Evolutionary conservation across 305 asterid genomes (phyloP).

Genomic region (Rubia tinctorum): DNA sequence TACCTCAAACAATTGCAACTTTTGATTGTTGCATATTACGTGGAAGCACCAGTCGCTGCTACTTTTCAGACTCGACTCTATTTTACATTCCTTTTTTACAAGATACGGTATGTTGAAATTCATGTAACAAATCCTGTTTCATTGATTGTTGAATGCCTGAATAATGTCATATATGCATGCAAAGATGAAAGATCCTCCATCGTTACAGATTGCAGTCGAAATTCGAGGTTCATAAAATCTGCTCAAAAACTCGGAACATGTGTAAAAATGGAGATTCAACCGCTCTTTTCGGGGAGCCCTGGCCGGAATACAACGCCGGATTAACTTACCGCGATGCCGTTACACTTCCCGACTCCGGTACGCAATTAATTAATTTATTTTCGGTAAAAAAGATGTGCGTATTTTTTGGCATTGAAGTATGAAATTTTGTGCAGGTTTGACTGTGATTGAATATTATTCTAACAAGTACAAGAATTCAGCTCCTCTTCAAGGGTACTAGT

Average conservation of each 20-base stretch:
- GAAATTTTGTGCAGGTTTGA: conserved; percentile 39
- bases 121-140: not conserved
- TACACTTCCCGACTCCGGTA: conserved; percentile 58
- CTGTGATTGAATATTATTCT: conserved; percentile 68
- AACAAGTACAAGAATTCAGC: conserved; percentile 73
- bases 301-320: conserved; percentile 89
- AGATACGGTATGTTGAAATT: not conserved
- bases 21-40: not conserved
- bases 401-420: not conserved
- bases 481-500: conserved; percentile 63
- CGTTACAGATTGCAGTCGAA: not conserved
- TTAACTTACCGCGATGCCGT: conserved; percentile 58
- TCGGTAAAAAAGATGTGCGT: not conserved
- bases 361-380: not conserved
- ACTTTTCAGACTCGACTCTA: not conserved
- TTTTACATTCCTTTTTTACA: not conserved
- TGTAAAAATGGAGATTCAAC: conserved; percentile 8
- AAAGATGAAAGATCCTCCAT: not conserved
- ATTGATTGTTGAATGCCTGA: not conserved
- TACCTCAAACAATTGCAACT: not conserved
- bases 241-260: conserved; percentile 15
- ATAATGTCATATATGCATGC: not conserved
- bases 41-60: not conserved
- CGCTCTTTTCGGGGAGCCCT: conserved; percentile 53
- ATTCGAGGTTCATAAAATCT: not conserved